Base-by-base conservation (phyloP, 768 basidiomycete genomes). In the Leccinum obscurum region DNA sequence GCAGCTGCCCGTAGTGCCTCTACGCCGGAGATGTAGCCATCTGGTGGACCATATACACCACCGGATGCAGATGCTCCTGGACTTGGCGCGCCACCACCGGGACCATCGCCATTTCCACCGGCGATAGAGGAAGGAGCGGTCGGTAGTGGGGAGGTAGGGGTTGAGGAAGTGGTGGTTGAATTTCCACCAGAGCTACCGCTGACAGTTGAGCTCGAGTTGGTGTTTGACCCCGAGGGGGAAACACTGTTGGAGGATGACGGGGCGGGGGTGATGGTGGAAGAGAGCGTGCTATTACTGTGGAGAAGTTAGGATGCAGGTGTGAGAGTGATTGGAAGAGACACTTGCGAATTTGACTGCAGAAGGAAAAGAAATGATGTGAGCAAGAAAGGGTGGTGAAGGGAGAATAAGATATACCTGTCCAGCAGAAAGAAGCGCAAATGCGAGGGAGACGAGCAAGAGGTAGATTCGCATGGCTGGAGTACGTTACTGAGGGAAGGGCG, bases 1-100 rank as follows among this genome's bases (percentile, higher is more conserved):
- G 81, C 60, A 6, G 79, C 74, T 60, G 82, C 83, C 44, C 77
- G 77, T 41, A 86, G 76, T 1, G 77, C 73, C 3, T 76, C 65
- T 7, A 84, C 89, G 13, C 79, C 81, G 30, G 86, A 82, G 62
- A 85, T 85, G 74, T 85, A 90, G 55, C 77, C 72, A 66, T 92
- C 89, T 52, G 80, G 78, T 52, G 89, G 89, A n/a, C 89, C 89
- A 61, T 80, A 87, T 37, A 81, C 73, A 28, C 83, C 86, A 58
- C 67, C 69, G 2, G 66, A 17, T 48, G 73, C 80, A 20, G 76
- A 63, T 52, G 77, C 73, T 22, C 88, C 89, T 26, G 89, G 89
- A 50, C 76, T 72, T 10, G 89, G 89, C 3, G 89, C 89, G 0
- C 54, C 54, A 6, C 73, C 70, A 30, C 74, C 66, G 4, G 74